phyloP scores from a whole-genome alignment of 306 rosid species.

The Datisca glomerata region DNA sequence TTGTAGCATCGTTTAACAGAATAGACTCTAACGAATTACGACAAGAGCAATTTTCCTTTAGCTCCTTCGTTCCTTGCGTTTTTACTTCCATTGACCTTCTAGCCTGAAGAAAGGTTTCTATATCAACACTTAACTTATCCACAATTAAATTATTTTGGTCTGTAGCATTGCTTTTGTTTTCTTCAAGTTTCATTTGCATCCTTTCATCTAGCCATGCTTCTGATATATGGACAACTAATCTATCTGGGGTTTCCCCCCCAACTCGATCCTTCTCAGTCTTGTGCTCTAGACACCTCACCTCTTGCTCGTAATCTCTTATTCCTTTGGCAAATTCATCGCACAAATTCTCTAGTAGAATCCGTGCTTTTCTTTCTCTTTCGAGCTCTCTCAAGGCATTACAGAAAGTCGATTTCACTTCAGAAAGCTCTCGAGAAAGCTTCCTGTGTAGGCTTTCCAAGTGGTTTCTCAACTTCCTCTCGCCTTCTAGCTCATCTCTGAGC shows the following conservation, averaged over 20 bases:
- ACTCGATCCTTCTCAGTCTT: slow-evolving; percentile 29
- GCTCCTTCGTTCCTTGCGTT: slow-evolving; percentile 23
- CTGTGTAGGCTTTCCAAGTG: slow-evolving; percentile 48
- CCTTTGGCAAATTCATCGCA: slow-evolving; percentile 84
- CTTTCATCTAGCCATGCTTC: slow-evolving; percentile 94
- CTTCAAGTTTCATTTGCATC: slow-evolving; percentile 37
- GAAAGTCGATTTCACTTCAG: slow-evolving; percentile 43
- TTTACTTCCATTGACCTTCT: slow-evolving; percentile 29
- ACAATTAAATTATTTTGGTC: slow-evolving; percentile 36
- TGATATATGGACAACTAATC: slow-evolving; percentile 55
- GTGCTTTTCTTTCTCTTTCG: slow-evolving; percentile 61
- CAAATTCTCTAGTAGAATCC: slow-evolving; percentile 56
- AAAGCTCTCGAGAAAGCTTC: slow-evolving; percentile 50
- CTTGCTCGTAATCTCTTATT: slow-evolving; percentile 51
- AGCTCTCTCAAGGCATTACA: slow-evolving; percentile 45
- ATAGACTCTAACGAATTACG: slow-evolving; percentile 45
- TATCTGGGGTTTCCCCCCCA: slow-evolving; percentile 23
- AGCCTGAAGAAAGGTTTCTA: slow-evolving; percentile 70
- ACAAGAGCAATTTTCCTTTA: slow-evolving; percentile 30
- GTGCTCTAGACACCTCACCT: slow-evolving; percentile 33
- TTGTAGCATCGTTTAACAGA: slow-evolving; percentile 31
- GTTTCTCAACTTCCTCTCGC: slow-evolving; percentile 55
- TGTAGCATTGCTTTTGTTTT: too few relatives aligned
- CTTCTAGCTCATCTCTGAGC: slow-evolving; percentile 41
- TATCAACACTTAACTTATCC: slow-evolving; percentile 66